Percentiles rank a stretch among this genome's conserved stretches.
phyloP scores from a whole-genome alignment of 2,329 filamentous ascomycete genomes.

The Colletotrichum ledebouriae region DNA sequence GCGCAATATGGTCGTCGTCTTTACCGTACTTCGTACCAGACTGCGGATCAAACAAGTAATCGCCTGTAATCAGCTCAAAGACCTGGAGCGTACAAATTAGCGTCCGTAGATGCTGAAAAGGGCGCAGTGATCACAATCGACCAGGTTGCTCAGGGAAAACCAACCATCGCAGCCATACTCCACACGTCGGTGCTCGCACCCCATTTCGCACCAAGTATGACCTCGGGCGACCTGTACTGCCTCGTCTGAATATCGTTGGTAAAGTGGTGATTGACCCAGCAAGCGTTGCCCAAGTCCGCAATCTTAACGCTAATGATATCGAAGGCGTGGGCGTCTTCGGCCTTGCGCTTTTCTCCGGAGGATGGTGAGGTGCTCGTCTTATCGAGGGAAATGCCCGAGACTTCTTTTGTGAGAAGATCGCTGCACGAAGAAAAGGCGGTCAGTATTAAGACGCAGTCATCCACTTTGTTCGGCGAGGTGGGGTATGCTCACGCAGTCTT shows the following conservation, averaged over 20 bases:
- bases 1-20: constrained; percentile 98
- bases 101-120: not conserved
- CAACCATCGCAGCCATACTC: constrained; percentile 99
- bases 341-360: constrained; percentile 72
- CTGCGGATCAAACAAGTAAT: constrained; percentile 98
- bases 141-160: constrained; percentile 46
- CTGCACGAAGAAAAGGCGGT: constrained; percentile 58
- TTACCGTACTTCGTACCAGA: constrained; percentile 99
- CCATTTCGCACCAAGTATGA: constrained; percentile 97
- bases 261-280: constrained; percentile 99
- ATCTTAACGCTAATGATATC: constrained; percentile 99
- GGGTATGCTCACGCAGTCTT: constrained; percentile 85
- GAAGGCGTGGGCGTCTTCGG: constrained; percentile 67
- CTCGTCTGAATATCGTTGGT: constrained; percentile 99
- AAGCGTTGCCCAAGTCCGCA: constrained; percentile 96
- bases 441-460: constrained; percentile 20
- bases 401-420: constrained; percentile 90
- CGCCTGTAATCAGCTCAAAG: constrained; percentile 97
- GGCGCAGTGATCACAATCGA: not conserved
- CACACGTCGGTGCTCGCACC: constrained; percentile 99
- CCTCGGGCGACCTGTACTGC: constrained; percentile 96
- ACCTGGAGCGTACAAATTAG: constrained; percentile 67
- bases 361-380: constrained; percentile 71
- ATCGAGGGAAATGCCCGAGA: constrained; percentile 94
- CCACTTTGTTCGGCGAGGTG: constrained; percentile 9